phyloP scores from a whole-genome alignment of 768 basidiomycete genomes.

The Cystobasidium tubakii region DNA sequence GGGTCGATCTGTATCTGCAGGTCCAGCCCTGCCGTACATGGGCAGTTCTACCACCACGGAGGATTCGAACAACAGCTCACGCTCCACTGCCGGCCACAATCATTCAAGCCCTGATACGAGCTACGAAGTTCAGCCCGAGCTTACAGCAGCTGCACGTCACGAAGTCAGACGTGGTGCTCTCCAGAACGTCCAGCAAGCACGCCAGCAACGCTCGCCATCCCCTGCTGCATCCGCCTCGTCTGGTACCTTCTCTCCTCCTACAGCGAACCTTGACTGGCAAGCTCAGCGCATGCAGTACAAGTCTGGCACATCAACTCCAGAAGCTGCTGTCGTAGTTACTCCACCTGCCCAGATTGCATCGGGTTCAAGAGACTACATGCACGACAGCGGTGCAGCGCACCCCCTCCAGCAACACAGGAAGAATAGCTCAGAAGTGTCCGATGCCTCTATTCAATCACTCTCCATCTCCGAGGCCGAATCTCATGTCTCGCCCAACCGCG shows the following conservation, averaged over 20 bases:
- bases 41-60: not conserved
- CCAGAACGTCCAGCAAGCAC: conserved; percentile 6
- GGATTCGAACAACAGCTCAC: not conserved
- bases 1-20: not conserved
- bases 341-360: conserved; percentile 6
- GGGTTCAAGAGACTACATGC: not conserved
- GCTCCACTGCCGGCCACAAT: not conserved
- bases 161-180: conserved; percentile 18
- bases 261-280: conserved; percentile 30
- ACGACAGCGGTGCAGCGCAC: not conserved
- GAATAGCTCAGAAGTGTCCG: conserved; percentile 14
- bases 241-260: not conserved
- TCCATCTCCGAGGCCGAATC: conserved; percentile 32
- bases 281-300: conserved; percentile 20
- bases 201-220: conserved; percentile 14
- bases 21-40: not conserved
- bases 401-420: conserved; percentile 14
- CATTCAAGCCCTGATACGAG: not conserved
- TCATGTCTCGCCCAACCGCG: conserved; percentile 18
- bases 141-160: not conserved
- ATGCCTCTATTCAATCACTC: conserved; percentile 29
- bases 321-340: conserved; percentile 17
- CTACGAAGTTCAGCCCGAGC: not conserved
- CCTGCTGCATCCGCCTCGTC: not conserved
- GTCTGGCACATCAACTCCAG: conserved; percentile 12